Evolutionary conservation across 768 basidiomycete species (phyloP).

Genomic region (Mycena chlorophos): DNA sequence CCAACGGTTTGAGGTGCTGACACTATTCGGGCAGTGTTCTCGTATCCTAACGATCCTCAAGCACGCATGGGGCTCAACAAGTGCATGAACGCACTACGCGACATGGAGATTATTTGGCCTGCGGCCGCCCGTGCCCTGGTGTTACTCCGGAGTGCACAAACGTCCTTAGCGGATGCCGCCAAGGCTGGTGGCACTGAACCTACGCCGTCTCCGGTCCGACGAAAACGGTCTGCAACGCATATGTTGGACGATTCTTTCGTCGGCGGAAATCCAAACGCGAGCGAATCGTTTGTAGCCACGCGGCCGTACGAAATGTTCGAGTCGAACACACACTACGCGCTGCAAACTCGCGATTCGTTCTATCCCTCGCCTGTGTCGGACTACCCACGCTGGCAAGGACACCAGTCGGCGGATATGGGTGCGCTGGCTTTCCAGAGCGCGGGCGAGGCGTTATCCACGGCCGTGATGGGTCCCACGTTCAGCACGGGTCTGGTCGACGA

Average conservation of each 20-base stretch:
- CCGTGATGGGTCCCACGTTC: slow-evolving; percentile 72
- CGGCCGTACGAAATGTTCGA: slow-evolving; percentile 12
- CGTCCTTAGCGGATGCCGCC: slow-evolving; percentile 29
- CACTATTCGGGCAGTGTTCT: slow-evolving; percentile 46
- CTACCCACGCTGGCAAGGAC: slow-evolving; percentile 25
- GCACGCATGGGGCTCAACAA: slow-evolving; percentile 60
- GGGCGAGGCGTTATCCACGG: slow-evolving; percentile 53
- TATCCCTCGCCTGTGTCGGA: slow-evolving; percentile 3
- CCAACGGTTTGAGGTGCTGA: neutral
- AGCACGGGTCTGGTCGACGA: slow-evolving; percentile 70
- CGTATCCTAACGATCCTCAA: slow-evolving; percentile 68
- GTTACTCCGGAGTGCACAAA: slow-evolving; percentile 66
- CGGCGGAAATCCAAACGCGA: neutral
- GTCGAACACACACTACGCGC: slow-evolving; percentile 2
- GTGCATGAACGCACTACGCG: slow-evolving; percentile 65
- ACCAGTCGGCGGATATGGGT: slow-evolving; percentile 22
- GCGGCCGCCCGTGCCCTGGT: slow-evolving; percentile 73
- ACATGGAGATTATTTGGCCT: slow-evolving; percentile 75
- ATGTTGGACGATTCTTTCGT: slow-evolving; percentile 38
- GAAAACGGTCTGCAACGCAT: slow-evolving; percentile 64
- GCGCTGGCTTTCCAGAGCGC: slow-evolving; percentile 38
- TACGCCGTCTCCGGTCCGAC: slow-evolving; percentile 7
- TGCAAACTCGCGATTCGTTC: too few relatives aligned
- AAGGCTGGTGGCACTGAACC: slow-evolving; percentile 16
- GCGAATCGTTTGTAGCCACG: slow-evolving; percentile 4